These are phyloP conservation scores for Starmerella lactis-condensi DNA, from an alignment of 805 yeast genomes.

Conservation along the genomic window DNA sequence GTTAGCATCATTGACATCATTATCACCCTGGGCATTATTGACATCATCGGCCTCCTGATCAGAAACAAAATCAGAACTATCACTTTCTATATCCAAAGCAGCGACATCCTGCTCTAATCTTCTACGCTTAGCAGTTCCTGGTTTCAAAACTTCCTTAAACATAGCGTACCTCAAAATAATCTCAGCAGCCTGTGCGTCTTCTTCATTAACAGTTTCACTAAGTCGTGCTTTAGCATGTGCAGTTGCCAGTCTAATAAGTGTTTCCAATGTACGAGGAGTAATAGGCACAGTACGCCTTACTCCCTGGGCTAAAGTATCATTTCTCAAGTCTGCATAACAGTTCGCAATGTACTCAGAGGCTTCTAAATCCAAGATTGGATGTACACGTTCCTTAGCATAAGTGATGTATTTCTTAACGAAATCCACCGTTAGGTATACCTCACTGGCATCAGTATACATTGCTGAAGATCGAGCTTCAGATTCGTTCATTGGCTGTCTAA, in stretches of 20 bases:
- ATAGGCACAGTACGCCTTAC: slow-evolving; percentile 66
- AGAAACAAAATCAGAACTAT: slow-evolving; percentile 18
- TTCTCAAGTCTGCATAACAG: slow-evolving; percentile 65
- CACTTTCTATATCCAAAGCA: slow-evolving; percentile 13
- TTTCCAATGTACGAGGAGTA: slow-evolving; percentile 95
- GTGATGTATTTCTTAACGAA: slow-evolving; percentile 84
- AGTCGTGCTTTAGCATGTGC: slow-evolving; percentile 95
- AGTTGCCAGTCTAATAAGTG: slow-evolving; percentile 80
- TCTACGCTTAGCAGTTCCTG: slow-evolving; percentile 22
- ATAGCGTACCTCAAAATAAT: slow-evolving; percentile 68
- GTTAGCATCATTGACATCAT: slow-evolving; percentile 32
- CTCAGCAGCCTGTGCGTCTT: slow-evolving; percentile 76
- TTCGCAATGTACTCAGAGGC: slow-evolving; percentile 70
- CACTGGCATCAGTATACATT: slow-evolving; percentile 34
- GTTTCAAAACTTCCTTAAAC: slow-evolving; percentile 49
- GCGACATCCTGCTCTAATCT: slow-evolving; percentile 10
- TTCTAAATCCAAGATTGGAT: slow-evolving; percentile 56
- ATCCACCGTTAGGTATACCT: slow-evolving; percentile 49
- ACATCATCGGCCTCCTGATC: slow-evolving; percentile 17
- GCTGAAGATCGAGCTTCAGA: slow-evolving; percentile 18
- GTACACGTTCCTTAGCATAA: slow-evolving; percentile 74
- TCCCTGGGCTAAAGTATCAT: slow-evolving; percentile 34
- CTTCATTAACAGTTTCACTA: slow-evolving; percentile 49
- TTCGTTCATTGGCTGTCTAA: slow-evolving; percentile 39
- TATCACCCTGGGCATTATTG: slow-evolving; percentile 21